Evolutionary conservation across 495 filamentous ascomycete genomes (phyloP), one percentile per base, ranked within the genome.

Genomic region (Aspergillus conjunctus): DNA sequence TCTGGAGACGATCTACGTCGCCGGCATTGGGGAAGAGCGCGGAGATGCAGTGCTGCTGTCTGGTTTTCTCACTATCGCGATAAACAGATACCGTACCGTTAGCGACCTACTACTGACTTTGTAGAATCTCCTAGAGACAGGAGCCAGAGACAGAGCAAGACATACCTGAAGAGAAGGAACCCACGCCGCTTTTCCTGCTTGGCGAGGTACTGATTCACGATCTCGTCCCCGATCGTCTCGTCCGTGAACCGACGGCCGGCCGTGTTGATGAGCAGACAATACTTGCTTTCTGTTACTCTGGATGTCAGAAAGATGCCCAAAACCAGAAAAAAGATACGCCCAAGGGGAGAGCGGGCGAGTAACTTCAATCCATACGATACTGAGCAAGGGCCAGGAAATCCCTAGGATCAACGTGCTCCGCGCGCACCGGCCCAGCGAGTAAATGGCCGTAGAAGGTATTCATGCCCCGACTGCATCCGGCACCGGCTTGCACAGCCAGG

Each of bases 161-260:
- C 54, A 31, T 55, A 70, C 68, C 61, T 68, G 56, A 71, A 71
- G 7, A 71, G 31, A 7, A 71, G 17, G 26, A 71, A 71, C 0
- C 66, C 68, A 30, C 68, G 63, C 5, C 68, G 66, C 33, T 63
- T 71, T 39, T 68, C 63, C 30, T 71, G 68, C 21, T 68, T 71
- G 17, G 68, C 68, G n/a, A 71, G 59, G 48, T 71, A 65, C 43
- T 71, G 66, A 43, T 71, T 71, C 33, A 68, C 55, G n/a, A 71
- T 71, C 22, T 71, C 66, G 44, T 71, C 68, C 2, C 68, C 68
- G 7, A 37, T 66, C 5, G 66, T 63, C 26, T 71, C 68, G 32
- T 71, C 66, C 0, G 61, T 45, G 58, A 68, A 71, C 10, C 68
- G 59, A 12, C 31, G 56, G 11, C 68, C 68, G 7, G 53, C 30